phyloP scores from a whole-genome alignment of 208 protist genomes.

The Trypanosoma theileri region DNA sequence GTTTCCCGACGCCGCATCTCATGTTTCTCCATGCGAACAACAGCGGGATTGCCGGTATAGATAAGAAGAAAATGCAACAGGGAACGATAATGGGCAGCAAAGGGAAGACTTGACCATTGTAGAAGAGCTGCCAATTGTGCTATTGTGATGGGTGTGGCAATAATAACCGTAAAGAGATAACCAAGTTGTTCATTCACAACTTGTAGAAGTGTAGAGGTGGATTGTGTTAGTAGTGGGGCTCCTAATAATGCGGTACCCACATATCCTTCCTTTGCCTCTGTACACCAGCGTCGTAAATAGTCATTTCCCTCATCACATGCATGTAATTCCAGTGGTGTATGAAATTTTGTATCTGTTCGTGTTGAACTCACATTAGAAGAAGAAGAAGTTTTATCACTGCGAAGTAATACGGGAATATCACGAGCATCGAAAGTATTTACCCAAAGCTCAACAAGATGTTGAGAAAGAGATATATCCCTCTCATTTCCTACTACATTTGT shows the following conservation, averaged over 20 bases:
- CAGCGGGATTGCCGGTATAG: slow-evolving; percentile 32
- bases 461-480: neutral
- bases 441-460: slow-evolving; percentile 17
- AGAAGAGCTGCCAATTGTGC: slow-evolving; percentile 43
- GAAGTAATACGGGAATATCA: slow-evolving; percentile 5
- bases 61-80: slow-evolving; percentile 54
- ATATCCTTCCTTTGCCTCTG: slow-evolving; percentile 24
- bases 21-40: slow-evolving; percentile 32
- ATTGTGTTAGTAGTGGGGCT: slow-evolving; percentile 2
- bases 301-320: slow-evolving; percentile 27
- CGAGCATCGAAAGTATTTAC: slow-evolving; percentile 8
- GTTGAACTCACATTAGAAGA: slow-evolving; percentile 3
- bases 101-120: slow-evolving; percentile 42
- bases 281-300: slow-evolving; percentile 20
- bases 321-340: slow-evolving; percentile 10
- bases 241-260: neutral
- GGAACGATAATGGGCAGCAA: slow-evolving; percentile 43
- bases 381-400: too few species aligned
- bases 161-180: slow-evolving; percentile 29
- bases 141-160: slow-evolving; percentile 44
- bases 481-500: neutral
- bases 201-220: slow-evolving; percentile 10
- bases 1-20: slow-evolving; percentile 30
- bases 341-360: neutral
- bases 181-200: slow-evolving; percentile 22